phyloP scores from a whole-genome alignment of 371 early-diverging fungal species.

The Globomyces sp. region DNA sequence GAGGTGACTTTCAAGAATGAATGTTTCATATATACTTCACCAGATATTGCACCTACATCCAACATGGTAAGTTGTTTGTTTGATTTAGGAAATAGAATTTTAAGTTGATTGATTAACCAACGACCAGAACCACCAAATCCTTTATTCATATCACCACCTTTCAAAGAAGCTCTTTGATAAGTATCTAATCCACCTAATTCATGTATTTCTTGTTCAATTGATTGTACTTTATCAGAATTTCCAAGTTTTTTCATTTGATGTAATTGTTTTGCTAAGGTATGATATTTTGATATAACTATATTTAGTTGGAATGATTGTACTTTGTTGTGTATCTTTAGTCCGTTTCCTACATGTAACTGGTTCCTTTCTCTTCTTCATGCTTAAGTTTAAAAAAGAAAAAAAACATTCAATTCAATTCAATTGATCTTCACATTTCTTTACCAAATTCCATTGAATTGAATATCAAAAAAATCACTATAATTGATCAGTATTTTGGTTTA shows the following conservation, averaged over 20 bases:
- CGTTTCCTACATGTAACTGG: constrained; percentile 6
- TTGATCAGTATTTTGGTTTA: not conserved
- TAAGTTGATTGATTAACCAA: constrained; percentile 67
- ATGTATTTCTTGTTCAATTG: constrained; percentile 66
- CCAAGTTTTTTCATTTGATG: constrained; percentile 38
- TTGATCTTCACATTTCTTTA: no score
- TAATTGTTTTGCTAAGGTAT: constrained; percentile 72
- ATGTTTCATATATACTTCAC: constrained; percentile 65
- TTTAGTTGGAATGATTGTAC: no score
- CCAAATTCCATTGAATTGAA: no score
- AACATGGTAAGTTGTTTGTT: constrained; percentile 51
- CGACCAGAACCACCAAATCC: constrained; percentile 79
- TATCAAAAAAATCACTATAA: no score
- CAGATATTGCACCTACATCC: constrained; percentile 86
- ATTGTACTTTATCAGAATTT: constrained; percentile 22
- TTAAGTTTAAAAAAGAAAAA: constrained; percentile 1
- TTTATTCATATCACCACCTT: constrained; percentile 77
- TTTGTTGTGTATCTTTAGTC: constrained; percentile 50
- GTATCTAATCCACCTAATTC: constrained; percentile 82
- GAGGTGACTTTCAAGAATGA: constrained; percentile 71
- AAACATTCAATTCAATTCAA: not conserved
- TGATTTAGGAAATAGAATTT: constrained; percentile 19
- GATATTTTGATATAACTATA: constrained; percentile 64
- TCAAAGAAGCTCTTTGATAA: constrained; percentile 80
- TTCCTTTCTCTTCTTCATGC: constrained; percentile 8